Percentiles rank a stretch among this genome's conserved stretches.
Conservation (phyloP, 2,329 filamentous ascomycete species). For the Monosporascus sp. region DNA sequence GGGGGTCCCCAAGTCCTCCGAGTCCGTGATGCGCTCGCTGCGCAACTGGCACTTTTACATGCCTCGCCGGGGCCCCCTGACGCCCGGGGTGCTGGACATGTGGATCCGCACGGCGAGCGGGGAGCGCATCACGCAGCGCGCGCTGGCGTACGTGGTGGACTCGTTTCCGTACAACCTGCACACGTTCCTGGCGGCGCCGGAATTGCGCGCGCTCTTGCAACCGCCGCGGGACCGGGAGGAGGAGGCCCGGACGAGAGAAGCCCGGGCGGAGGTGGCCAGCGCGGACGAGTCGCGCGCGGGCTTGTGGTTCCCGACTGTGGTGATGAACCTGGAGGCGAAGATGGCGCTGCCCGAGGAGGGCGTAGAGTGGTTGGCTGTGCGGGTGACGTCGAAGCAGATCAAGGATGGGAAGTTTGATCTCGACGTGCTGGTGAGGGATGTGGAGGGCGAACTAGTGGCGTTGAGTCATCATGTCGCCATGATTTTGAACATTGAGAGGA, state of each 20-base stretch:
- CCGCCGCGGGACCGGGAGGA: slow-evolving; percentile 17
- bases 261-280: neutral
- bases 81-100: slow-evolving; percentile 46
- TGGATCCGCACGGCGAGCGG: slow-evolving; percentile 56
- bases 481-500: slow-evolving; percentile 58
- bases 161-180: slow-evolving; percentile 61
- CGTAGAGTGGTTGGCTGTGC: slow-evolving; percentile 66
- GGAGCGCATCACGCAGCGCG: slow-evolving; percentile 53
- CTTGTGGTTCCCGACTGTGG: slow-evolving; percentile 73
- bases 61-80: slow-evolving; percentile 3
- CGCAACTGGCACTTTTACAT: slow-evolving; percentile 14
- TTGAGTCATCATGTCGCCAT: slow-evolving; percentile 64
- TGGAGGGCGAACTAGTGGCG: slow-evolving; percentile 58
- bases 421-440: slow-evolving; percentile 64
- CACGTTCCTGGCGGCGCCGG: slow-evolving; percentile 19
- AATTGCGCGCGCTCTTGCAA: slow-evolving; percentile 36
- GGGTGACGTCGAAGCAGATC: slow-evolving; percentile 61
- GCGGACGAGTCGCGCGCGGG: neutral
- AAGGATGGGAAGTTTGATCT: slow-evolving; percentile 70
- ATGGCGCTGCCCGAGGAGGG: slow-evolving; percentile 62
- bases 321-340: slow-evolving; percentile 73
- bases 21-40: slow-evolving; percentile 10
- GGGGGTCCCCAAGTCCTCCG: slow-evolving; percentile 3
- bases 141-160: slow-evolving; percentile 56
- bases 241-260: neutral